Evolutionary conservation across 257 asterid species (phyloP), one percentile per base, ranked within the genome.

Genomic region (Jacaranda mimosifolia): DNA sequence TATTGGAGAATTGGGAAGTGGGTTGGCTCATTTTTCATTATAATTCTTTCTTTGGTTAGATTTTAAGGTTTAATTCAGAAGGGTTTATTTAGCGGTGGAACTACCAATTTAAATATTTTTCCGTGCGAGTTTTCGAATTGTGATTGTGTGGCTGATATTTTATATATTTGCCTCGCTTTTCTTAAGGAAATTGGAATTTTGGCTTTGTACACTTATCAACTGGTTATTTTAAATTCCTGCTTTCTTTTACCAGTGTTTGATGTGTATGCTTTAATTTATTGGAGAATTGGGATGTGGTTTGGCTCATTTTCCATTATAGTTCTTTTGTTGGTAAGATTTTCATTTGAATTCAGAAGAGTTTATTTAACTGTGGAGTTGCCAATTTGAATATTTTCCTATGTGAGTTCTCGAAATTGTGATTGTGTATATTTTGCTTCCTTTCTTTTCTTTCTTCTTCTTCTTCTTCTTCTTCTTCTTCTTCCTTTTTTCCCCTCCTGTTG

Each of bases 341-440:
- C 7, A 42, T 57, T n/a, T 43, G 64, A 63, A 39, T 49, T 76
- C 3, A 4, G 18, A 18, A 39, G 42, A 46, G 57, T 42, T 63
- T 39, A 21, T 53, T 21, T 15, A 13, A 5, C 42, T 11, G 5
- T 43, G 14, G 10, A 62, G 52, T 63, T 51, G 11, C 18, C 55
- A 53, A 43, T 75, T 17, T 42, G 75, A 75, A 75, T 26, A 26
- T 49, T 12, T 56, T 63, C 9, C 78, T 52, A 6, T 38, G 48
- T 36, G 15, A 42, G 12, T 14, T 63, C 63, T 59, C 2, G 2
- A 10, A 66, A 70, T 46, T 19, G 3, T 14, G 45, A 32, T 38
- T 63, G 19, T 71, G 46, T 32, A 48, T 67, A 51, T 48, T 68
- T 56, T 65, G 55, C 15, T 46, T 18, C 65, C 17, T 14, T 60